Conservation (phyloP, 2,329 filamentous ascomycete genomes). For the Botryotinia globosa region DNA sequence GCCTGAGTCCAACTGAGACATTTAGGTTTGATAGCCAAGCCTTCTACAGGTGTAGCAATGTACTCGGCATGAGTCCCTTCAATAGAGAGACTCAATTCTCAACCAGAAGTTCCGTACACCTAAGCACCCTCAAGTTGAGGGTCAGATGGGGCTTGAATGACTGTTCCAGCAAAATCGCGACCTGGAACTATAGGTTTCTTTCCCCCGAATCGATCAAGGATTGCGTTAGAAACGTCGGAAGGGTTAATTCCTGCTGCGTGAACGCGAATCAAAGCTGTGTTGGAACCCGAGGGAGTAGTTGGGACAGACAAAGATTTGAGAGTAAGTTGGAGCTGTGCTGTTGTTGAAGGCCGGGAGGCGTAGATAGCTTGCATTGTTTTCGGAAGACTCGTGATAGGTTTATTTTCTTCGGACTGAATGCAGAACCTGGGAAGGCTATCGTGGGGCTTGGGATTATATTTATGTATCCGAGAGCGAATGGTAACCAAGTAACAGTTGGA, state of each 20-base stretch:
- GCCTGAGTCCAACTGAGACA: not conserved
- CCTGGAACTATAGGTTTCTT: not conserved
- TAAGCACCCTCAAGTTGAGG: not conserved
- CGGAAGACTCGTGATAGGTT: not conserved
- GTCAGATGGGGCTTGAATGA: not conserved
- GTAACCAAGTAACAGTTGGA: too few species aligned
- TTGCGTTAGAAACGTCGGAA: not conserved
- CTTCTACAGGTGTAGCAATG: not conserved
- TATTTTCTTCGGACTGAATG: not conserved
- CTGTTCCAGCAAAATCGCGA: not conserved
- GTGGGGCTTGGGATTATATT: not conserved
- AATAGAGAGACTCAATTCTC: not conserved
- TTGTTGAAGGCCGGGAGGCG: not conserved
- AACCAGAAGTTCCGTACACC: not conserved
- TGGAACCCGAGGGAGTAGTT: too few species aligned
- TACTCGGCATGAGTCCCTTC: constrained; percentile 3
- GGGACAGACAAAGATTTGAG: not conserved
- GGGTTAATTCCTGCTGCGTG: not conserved
- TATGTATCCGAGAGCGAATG: not conserved
- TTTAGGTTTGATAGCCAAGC: not conserved
- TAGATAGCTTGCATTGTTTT: not conserved
- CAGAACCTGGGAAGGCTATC: not conserved
- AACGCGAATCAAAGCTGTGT: not conserved
- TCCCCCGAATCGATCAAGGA: not conserved
- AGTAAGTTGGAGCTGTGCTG: too few species aligned